Percentiles rank a stretch among this genome's conserved stretches.
These are phyloP conservation scores for Pyropia haitanensis DNA, from an alignment of 23 red algal genomes.

Conservation along the genomic window DNA sequence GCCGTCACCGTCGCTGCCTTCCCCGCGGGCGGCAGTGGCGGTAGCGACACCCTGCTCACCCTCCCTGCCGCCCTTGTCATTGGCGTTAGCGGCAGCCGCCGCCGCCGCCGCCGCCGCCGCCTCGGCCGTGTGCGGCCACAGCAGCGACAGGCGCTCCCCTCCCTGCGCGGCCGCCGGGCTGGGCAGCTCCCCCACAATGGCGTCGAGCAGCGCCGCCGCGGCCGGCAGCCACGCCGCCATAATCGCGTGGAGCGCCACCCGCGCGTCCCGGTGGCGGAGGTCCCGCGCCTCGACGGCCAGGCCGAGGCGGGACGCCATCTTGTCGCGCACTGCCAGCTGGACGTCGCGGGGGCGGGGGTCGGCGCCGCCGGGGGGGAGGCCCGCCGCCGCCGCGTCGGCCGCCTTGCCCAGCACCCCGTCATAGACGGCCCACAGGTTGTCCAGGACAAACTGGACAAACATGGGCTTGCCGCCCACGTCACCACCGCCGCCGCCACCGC, in stretches of 20 bases:
- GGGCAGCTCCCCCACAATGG: slow-evolving; percentile 68
- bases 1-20: too few relatives aligned
- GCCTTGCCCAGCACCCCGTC: slow-evolving; percentile 33
- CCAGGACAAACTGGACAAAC: slow-evolving; percentile 94
- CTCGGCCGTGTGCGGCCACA: slow-evolving; percentile 49
- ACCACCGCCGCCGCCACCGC: neutral
- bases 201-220: slow-evolving; percentile 57
- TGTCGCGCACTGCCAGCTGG: slow-evolving; percentile 37
- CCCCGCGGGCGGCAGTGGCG: too few relatives aligned
- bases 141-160: slow-evolving; percentile 21
- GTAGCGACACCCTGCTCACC: too few relatives aligned
- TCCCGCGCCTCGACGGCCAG: slow-evolving; percentile 62
- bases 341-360: too few relatives aligned
- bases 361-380: too few relatives aligned
- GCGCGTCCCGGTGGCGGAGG: slow-evolving; percentile 65
- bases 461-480: slow-evolving; percentile 34
- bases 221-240: slow-evolving; percentile 90
- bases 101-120: neutral
- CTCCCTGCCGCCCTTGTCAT: too few relatives aligned
- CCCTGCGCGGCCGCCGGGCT: slow-evolving; percentile 42
- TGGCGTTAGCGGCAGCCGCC: too few relatives aligned
- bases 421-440: slow-evolving; percentile 76
- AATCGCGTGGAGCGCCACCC: slow-evolving; percentile 61
- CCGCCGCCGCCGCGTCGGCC: slow-evolving; percentile 3
- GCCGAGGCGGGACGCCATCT: slow-evolving; percentile 63